These are phyloP conservation scores for Starmera stellimalicola DNA, from an alignment of 1,139 yeast genomes.

Conservation along the genomic window DNA sequence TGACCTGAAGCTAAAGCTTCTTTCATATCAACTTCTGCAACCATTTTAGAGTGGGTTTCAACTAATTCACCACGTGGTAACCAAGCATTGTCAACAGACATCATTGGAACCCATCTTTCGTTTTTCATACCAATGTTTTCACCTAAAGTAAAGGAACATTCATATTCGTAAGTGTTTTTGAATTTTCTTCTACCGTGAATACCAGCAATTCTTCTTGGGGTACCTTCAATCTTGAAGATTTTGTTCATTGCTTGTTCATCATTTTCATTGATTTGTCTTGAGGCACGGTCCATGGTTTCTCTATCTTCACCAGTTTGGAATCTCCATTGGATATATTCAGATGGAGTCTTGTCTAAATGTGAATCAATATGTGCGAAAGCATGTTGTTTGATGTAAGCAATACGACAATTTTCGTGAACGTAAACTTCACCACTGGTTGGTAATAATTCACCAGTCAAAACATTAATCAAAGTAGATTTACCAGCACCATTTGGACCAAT, in stretches of 20 bases:
- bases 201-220: constrained; percentile 94
- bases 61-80: constrained; percentile 99
- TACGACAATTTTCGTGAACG: constrained; percentile 99
- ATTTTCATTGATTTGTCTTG: constrained; percentile 93
- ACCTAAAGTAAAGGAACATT: constrained; percentile 93
- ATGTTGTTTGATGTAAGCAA: constrained; percentile 99
- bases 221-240: constrained; percentile 97
- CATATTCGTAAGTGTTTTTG: constrained; percentile 99
- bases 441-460: constrained; percentile 97
- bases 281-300: constrained; percentile 99
- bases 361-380: constrained; percentile 99
- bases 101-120: constrained; percentile 99
- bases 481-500: constrained; percentile 99
- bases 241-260: constrained; percentile 99
- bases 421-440: constrained; percentile 98
- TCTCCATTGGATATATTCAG: constrained; percentile 99
- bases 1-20: constrained; percentile 99
- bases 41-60: constrained; percentile 98
- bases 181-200: constrained; percentile 98
- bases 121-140: constrained; percentile 98
- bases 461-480: constrained; percentile 97
- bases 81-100: constrained; percentile 99
- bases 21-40: constrained; percentile 99
- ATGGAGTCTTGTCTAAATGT: constrained; percentile 98
- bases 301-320: constrained; percentile 99